These are phyloP conservation scores for Aristolochia californica DNA, from an alignment of 164 flowering plant species.

Conservation along the genomic window DNA sequence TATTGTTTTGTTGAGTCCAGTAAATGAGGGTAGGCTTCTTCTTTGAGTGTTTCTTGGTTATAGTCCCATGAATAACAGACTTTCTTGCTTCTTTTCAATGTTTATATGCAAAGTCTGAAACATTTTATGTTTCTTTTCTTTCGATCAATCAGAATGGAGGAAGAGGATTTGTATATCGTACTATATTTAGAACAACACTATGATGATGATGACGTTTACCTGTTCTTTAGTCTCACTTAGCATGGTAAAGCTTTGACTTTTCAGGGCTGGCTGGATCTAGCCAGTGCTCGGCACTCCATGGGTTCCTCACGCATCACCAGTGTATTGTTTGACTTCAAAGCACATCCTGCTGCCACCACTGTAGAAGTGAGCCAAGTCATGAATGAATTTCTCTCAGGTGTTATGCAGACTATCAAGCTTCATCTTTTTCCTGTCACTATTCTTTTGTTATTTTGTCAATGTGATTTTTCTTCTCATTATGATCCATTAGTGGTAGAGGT, in stretches of 20 bases:
- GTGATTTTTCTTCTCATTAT: neutral
- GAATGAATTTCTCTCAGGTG: constrained; percentile 19
- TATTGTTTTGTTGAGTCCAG: no score
- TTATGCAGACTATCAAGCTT: neutral
- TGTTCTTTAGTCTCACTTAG: neutral
- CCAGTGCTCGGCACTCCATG: constrained; percentile 80
- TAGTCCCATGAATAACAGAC: no score
- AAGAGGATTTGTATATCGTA: no score
- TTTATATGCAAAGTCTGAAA: no score
- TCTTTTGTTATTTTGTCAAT: neutral
- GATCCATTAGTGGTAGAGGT: neutral
- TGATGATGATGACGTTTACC: no score
- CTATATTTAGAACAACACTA: no score
- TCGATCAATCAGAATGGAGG: no score
- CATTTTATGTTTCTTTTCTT: no score
- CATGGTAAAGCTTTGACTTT: neutral
- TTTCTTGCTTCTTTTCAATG: no score
- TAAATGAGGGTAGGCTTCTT: no score
- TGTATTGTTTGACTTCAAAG: constrained; percentile 52
- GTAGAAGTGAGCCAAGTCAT: constrained; percentile 24
- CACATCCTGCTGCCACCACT: constrained; percentile 59
- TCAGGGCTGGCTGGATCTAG: constrained; percentile 81
- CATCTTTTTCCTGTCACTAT: neutral
- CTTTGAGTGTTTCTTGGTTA: no score
- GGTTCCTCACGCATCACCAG: constrained; percentile 55